phyloP scores from a whole-genome alignment of 129 eudicot genomes.

The Heracleum sosnowskyi region DNA sequence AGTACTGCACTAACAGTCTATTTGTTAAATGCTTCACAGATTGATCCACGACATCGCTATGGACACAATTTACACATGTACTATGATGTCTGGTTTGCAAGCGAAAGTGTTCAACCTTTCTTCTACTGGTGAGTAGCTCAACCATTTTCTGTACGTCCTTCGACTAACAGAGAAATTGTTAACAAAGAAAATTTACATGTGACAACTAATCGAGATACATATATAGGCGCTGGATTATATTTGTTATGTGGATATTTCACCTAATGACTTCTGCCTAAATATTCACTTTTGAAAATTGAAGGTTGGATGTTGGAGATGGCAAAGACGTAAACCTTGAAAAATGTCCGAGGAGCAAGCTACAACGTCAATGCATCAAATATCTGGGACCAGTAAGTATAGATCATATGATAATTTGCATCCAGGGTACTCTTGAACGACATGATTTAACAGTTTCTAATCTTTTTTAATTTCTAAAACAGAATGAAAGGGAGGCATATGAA shows the following conservation, averaged over 20 bases:
- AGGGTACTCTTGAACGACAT: neutral
- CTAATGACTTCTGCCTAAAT: conserved; percentile 6
- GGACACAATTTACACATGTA: conserved; percentile 85
- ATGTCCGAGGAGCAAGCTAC: conserved; percentile 59
- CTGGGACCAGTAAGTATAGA: conserved; percentile 55
- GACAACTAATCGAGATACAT: too few relatives aligned
- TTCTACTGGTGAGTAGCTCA: conserved; percentile 58
- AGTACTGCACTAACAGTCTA: conserved; percentile 9
- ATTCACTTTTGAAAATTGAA: conserved; percentile 21
- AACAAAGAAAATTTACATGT: too few relatives aligned
- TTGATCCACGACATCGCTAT: conserved; percentile 92
- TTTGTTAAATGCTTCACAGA: conserved; percentile 34
- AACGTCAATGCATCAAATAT: conserved; percentile 81
- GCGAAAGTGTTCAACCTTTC: conserved; percentile 85
- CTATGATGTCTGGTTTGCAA: conserved; percentile 68
- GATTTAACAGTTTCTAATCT: neutral
- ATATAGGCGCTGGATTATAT: too few relatives aligned
- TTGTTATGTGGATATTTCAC: neutral
- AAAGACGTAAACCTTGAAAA: conserved; percentile 71
- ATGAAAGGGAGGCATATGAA: conserved; percentile 68
- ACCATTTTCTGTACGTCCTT: neutral
- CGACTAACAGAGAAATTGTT: too few relatives aligned
- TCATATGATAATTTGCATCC: neutral
- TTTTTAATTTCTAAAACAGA: conserved; percentile 28
- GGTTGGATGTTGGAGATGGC: conserved; percentile 97